Evolutionary conservation across 106 monocot genomes (phyloP), one percentile per base, ranked within the genome.

Genomic region (Dendrobium officinale): DNA sequence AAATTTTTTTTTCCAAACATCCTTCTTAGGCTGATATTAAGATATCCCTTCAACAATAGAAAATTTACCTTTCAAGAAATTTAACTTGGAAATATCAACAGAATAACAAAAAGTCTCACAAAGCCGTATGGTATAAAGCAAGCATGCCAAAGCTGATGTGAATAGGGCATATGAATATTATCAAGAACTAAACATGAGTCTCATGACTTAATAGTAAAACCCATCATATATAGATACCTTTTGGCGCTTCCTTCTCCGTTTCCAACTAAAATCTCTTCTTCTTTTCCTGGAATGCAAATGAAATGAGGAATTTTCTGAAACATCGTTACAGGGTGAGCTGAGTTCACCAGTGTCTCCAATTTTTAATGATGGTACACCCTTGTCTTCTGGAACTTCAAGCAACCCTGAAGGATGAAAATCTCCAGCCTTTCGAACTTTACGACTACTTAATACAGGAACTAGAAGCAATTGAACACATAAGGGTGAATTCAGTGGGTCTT

Each of bases 201-300:
- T 44, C 16, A 74, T 16, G 43, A 70, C 70, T 70, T 3, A 31
- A 68, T 26, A 70, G 70, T 70, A 33, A 70, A 70, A 70, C 37
- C 70, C 16, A 70, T 16, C 37, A 70, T 5, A 37, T 37, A 70
- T 40, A n/a, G 43, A 42, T 76, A 76, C 76, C 76, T 48, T 49
- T 26, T 49, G 24, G 49, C 6, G 76, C 22, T 76, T 76, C n/a
- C 26, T 76, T 76, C 76, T 76, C 13, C 76, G 76, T 16, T 26
- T 37, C 76, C 76, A 76, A 76, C 76, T 76, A 49, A 76, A 76
- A 22, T 76, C 76, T 19, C 76, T 47, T 76, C 26, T 76, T 26
- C 76, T 49, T 26, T 76, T 76, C 49, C 49, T 47, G 49, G 49
- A 76, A 15, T 76, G 76, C 76, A 27, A 19, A 24, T 13, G 13